phyloP scores from a whole-genome alignment of 768 basidiomycete genomes.

The Lentinula raphanica region DNA sequence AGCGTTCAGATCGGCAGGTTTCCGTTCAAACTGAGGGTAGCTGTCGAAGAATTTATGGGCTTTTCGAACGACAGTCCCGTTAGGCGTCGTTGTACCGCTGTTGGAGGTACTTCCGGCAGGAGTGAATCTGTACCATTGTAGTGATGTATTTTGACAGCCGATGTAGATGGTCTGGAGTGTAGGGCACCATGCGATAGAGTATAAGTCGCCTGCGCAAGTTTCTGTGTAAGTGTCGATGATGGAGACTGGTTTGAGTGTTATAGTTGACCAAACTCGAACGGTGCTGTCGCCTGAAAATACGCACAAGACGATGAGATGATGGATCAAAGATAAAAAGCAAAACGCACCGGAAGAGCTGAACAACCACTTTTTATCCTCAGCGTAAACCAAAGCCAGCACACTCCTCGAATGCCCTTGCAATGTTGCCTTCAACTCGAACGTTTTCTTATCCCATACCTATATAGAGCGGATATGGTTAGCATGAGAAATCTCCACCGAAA shows the following conservation, averaged over 20 bases:
- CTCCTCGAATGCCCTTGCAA: slow-evolving; percentile 81
- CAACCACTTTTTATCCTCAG: slow-evolving; percentile 73
- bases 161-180: slow-evolving; percentile 68
- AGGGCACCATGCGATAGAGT: slow-evolving; percentile 76
- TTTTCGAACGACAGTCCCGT: slow-evolving; percentile 31
- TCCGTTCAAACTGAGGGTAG: slow-evolving; percentile 68
- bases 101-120: slow-evolving; percentile 15
- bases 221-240: slow-evolving; percentile 76
- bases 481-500: background rate
- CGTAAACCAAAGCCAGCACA: slow-evolving; percentile 75
- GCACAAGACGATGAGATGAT: background rate
- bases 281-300: slow-evolving; percentile 82
- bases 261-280: slow-evolving; percentile 82
- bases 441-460: slow-evolving; percentile 82
- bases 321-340: slow-evolving; percentile 1
- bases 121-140: slow-evolving; percentile 79
- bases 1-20: slow-evolving; percentile 63
- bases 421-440: slow-evolving; percentile 62
- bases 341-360: slow-evolving; percentile 82
- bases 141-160: slow-evolving; percentile 89
- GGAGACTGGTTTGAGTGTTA: slow-evolving; percentile 58
- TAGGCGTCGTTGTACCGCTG: slow-evolving; percentile 30
- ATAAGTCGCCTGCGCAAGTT: slow-evolving; percentile 80
- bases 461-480: background rate
- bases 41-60: slow-evolving; percentile 92